Evolutionary conservation across 78 protist genomes (phyloP).

Genomic region (Dictyostelium firmibasis): DNA sequence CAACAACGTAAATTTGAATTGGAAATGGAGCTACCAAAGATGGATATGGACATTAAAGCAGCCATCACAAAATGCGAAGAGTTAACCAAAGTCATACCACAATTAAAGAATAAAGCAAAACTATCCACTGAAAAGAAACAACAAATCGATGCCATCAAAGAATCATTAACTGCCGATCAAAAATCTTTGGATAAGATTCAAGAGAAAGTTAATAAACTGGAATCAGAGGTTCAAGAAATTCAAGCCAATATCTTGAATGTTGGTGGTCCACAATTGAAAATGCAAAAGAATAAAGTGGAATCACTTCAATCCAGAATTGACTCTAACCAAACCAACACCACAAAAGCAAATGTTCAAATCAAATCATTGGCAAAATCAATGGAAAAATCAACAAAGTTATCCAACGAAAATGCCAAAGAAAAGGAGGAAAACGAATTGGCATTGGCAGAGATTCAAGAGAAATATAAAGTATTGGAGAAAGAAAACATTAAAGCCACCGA

Average conservation of each 20-base stretch:
- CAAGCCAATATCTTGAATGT: constrained; percentile 75
- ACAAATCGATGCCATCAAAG: constrained; percentile 23
- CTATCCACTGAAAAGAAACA: background rate
- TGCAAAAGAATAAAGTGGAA: constrained; percentile 75
- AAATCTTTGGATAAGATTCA: background rate
- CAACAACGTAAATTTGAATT: background rate
- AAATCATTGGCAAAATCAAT: constrained; percentile 32
- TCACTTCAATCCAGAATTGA: constrained; percentile 23
- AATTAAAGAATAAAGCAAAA: background rate
- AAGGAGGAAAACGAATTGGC: background rate
- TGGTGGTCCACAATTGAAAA: constrained; percentile 82
- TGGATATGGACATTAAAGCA: constrained; percentile 64
- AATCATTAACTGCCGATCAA: background rate
- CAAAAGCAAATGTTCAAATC: constrained; percentile 57
- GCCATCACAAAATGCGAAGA: constrained; percentile 2
- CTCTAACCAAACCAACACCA: background rate
- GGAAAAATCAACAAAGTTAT: background rate
- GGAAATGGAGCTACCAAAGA: constrained; percentile 34
- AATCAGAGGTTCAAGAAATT: constrained; percentile 29
- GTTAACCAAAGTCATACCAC: constrained; percentile 11
- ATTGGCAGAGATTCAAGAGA: background rate
- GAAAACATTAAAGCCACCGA: constrained; percentile 14
- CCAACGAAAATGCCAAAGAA: background rate
- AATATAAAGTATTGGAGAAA: background rate
- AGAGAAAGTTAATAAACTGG: background rate